Percentiles rank a stretch among this genome's conserved stretches.
phyloP scores from a whole-genome alignment of 2,329 filamentous ascomycete genomes.

The Hymenoscyphus linearis region DNA sequence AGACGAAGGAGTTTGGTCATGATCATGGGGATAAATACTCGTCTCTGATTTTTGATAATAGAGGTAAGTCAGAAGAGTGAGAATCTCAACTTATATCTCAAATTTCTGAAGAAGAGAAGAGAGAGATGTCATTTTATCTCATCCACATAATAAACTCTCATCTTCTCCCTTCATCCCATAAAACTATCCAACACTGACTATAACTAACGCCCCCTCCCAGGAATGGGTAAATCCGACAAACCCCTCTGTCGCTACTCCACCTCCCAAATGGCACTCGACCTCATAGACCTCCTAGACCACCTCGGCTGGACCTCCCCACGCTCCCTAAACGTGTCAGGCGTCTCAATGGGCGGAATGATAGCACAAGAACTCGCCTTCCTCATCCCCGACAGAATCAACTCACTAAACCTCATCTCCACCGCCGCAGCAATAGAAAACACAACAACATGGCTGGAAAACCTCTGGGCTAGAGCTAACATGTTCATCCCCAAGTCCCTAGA shows the following conservation, averaged over 20 bases:
- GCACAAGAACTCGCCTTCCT: constrained; percentile 67
- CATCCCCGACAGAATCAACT: constrained; percentile 48
- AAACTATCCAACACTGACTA: no score
- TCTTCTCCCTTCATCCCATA: background rate
- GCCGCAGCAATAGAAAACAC: constrained; percentile 57
- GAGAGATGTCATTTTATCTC: no score
- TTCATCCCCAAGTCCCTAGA: constrained; percentile 68
- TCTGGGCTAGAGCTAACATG: constrained; percentile 50
- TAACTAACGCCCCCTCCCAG: constrained; percentile 16
- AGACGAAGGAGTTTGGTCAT: constrained; percentile 79
- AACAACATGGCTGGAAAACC: constrained; percentile 57
- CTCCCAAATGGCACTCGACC: constrained; percentile 76
- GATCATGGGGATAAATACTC: constrained; percentile 61
- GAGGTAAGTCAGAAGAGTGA: constrained; percentile 38
- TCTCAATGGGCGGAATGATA: constrained; percentile 90
- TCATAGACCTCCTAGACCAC: constrained; percentile 63
- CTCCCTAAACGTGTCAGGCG: constrained; percentile 65
- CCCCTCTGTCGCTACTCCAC: constrained; percentile 75
- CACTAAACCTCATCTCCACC: constrained; percentile 57
- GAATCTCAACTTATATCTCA: no score
- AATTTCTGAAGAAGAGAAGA: no score
- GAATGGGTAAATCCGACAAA: constrained; percentile 75
- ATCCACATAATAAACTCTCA: background rate
- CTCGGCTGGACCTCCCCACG: constrained; percentile 60
- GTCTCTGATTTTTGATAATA: constrained; percentile 74